Evolutionary conservation across 768 basidiomycete species (phyloP).

Genomic region (Amanita rubescens): DNA sequence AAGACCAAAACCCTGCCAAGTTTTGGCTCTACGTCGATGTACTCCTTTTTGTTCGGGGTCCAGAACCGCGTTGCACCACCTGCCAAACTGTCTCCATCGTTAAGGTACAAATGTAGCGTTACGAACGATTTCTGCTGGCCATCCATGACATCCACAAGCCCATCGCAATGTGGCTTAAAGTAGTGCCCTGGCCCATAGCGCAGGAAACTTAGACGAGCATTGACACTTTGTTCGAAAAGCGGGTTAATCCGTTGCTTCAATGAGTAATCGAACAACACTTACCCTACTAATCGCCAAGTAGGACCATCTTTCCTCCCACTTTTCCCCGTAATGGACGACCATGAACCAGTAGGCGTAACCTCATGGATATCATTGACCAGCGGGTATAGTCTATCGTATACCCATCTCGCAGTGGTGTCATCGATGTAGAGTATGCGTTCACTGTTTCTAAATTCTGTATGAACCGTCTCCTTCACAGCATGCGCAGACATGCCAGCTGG

Average conservation of each 20-base stretch:
- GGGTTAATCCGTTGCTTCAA: too few relatives aligned
- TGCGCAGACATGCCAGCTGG: conserved; percentile 25
- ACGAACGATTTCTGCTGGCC: conserved; percentile 29
- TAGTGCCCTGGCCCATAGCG: conserved; percentile 37
- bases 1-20: conserved; percentile 33
- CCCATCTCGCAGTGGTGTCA: conserved; percentile 17
- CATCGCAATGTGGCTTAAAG: conserved; percentile 34
- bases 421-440: conserved; percentile 27
- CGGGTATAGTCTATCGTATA: conserved; percentile 26
- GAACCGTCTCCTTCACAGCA: conserved; percentile 17
- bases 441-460: conserved; percentile 28
- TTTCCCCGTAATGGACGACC: conserved; percentile 26
- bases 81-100: conserved; percentile 20
- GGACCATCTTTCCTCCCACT: conserved; percentile 21
- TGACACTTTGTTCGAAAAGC: conserved; percentile 20
- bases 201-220: conserved; percentile 33
- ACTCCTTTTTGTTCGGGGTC: conserved; percentile 25
- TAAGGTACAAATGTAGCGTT: conserved; percentile 38
- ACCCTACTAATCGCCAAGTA: conserved; percentile 30
- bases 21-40: conserved; percentile 29
- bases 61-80: conserved; percentile 36
- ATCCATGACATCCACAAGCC: conserved; percentile 23
- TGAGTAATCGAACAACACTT: conserved; percentile 4
- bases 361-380: conserved; percentile 25
- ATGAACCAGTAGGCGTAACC: conserved; percentile 21